Percentiles rank a stretch among this genome's conserved stretches.
Conservation (phyloP, 2,329 filamentous ascomycete genomes). For the Cercospora janseana region DNA sequence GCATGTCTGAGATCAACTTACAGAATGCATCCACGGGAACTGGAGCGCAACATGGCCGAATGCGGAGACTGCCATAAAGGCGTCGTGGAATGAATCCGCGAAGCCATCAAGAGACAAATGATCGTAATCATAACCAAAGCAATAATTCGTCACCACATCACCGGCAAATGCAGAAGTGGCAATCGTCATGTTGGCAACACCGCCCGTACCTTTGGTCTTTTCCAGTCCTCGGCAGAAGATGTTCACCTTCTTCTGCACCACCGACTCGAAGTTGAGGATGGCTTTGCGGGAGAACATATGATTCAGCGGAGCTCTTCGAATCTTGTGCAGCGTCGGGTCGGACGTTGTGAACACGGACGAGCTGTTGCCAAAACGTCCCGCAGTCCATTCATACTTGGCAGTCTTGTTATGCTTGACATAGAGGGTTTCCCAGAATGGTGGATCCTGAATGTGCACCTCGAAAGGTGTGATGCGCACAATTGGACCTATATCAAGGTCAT, state of each 20-base stretch:
- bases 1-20: background rate
- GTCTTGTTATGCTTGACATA: constrained; percentile 31
- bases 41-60: constrained; percentile 23
- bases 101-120: constrained; percentile 22
- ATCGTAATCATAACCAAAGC: constrained; percentile 24
- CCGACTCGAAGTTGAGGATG: constrained; percentile 21
- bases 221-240: constrained; percentile 19
- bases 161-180: constrained; percentile 22
- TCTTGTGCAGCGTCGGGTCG: constrained; percentile 17
- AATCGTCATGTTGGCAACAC: constrained; percentile 20
- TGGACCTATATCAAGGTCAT: constrained; percentile 19
- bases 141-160: constrained; percentile 26
- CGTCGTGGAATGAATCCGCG: constrained; percentile 24
- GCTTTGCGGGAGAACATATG: constrained; percentile 25
- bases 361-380: constrained; percentile 22
- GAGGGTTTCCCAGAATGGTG: constrained; percentile 27
- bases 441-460: constrained; percentile 46
- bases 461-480: constrained; percentile 40
- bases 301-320: constrained; percentile 21
- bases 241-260: constrained; percentile 20
- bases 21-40: constrained; percentile 22
- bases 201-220: constrained; percentile 18
- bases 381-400: constrained; percentile 20
- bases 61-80: constrained; percentile 21
- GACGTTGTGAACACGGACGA: constrained; percentile 23